Evolutionary conservation across 108 stramenopile species (phyloP).

Genomic region (Pseudonitzschia multistriata): DNA sequence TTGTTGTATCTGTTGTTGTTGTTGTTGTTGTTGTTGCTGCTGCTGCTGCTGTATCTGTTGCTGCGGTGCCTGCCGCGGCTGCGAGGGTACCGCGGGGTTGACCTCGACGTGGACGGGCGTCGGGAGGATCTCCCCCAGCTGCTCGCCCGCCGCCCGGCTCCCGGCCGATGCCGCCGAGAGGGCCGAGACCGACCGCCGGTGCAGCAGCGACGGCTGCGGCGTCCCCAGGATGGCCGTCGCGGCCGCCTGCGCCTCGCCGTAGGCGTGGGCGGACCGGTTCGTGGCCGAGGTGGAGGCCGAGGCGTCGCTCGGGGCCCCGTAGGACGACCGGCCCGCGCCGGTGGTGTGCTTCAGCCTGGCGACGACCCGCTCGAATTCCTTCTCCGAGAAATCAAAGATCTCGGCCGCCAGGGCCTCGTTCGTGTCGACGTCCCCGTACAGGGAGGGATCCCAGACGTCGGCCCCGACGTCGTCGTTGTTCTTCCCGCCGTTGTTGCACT

Average conservation of each 20-base stretch:
- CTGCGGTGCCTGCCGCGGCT: not conserved
- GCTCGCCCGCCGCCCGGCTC: not conserved
- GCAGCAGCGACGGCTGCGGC: not conserved
- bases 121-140: not conserved
- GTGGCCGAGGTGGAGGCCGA: not conserved
- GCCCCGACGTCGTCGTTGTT: slow-evolving; percentile 16
- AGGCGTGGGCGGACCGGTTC: not conserved
- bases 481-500: slow-evolving; percentile 11
- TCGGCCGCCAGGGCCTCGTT: slow-evolving; percentile 45
- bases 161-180: not conserved
- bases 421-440: slow-evolving; percentile 34
- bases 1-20: not conserved
- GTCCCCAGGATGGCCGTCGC: slow-evolving; percentile 4
- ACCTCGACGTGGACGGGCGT: not conserved
- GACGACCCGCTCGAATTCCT: slow-evolving; percentile 33
- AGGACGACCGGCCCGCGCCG: not conserved
- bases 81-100: not conserved
- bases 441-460: slow-evolving; percentile 36
- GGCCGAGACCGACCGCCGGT: not conserved
- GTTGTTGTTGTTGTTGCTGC: not conserved
- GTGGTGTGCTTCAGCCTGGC: slow-evolving; percentile 4
- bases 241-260: slow-evolving; percentile 9
- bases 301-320: not conserved
- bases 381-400: slow-evolving; percentile 33
- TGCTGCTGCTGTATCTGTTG: not conserved